A percentile compares a stretch with the other conserved stretches of the same genome.
Conservation (phyloP, 2,329 filamentous ascomycete genomes). For the Paradendryphiella salina region DNA sequence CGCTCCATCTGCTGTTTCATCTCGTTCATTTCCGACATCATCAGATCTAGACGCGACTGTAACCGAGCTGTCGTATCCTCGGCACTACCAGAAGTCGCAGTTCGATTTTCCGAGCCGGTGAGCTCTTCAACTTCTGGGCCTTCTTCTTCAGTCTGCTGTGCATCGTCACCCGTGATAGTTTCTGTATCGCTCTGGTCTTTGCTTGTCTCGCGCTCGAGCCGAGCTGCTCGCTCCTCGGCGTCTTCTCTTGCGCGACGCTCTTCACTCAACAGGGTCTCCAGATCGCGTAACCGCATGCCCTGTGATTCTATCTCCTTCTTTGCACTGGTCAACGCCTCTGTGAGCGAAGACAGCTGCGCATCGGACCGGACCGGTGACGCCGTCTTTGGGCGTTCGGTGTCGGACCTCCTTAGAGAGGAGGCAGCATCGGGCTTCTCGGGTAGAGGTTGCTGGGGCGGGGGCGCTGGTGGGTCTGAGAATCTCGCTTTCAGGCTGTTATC, state of each 20-base stretch:
- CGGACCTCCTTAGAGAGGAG: slow-evolving; percentile 69
- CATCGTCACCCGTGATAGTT: slow-evolving; percentile 21
- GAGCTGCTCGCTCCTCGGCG: slow-evolving; percentile 79
- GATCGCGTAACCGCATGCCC: slow-evolving; percentile 73
- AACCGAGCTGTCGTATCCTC: slow-evolving; percentile 54
- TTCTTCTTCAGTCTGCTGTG: slow-evolving; percentile 13
- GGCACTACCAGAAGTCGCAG: slow-evolving; percentile 22
- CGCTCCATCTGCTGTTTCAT: slow-evolving; percentile 78
- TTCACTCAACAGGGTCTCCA: slow-evolving; percentile 76
- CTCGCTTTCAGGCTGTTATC: slow-evolving; percentile 71
- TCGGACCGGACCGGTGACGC: slow-evolving; percentile 65
- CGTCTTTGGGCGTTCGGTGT: slow-evolving; percentile 72
- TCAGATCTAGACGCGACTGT: slow-evolving; percentile 72
- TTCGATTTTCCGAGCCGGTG: slow-evolving; percentile 27
- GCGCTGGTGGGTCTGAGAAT: slow-evolving; percentile 91
- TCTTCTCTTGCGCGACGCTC: slow-evolving; percentile 81
- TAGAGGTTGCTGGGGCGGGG: slow-evolving; percentile 87
- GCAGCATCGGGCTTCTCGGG: slow-evolving; percentile 85
- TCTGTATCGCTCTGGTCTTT: slow-evolving; percentile 45
- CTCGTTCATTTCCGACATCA: slow-evolving; percentile 78
- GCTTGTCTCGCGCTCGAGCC: slow-evolving; percentile 65
- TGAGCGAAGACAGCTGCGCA: slow-evolving; percentile 79
- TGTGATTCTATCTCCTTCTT: slow-evolving; percentile 89
- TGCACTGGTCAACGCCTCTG: slow-evolving; percentile 79
- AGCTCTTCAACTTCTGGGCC: slow-evolving; percentile 21